Percentiles rank a stretch among this genome's conserved stretches.
These are phyloP conservation scores for Suillus alpinus DNA, from an alignment of 768 basidiomycete genomes.

Conservation along the genomic window DNA sequence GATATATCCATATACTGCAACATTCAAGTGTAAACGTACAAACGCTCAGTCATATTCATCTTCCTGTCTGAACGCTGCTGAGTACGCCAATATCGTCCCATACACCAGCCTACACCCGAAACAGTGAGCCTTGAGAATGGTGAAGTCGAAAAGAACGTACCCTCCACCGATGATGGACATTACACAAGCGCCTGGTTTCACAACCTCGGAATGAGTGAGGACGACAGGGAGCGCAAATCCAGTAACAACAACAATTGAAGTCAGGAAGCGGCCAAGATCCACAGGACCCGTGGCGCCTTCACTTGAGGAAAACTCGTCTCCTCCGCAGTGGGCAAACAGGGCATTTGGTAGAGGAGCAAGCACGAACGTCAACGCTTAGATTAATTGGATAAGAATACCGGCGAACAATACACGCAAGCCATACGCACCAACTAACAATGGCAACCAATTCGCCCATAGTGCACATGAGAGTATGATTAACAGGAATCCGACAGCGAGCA, in stretches of 20 bases:
- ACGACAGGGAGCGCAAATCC: conserved; percentile 93
- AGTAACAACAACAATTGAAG: conserved; percentile 84
- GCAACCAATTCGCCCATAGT: conserved; percentile 94
- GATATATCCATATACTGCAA: conserved; percentile 17
- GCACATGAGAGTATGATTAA: conserved; percentile 97
- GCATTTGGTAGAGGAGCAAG: conserved; percentile 95
- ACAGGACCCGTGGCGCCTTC: conserved; percentile 69
- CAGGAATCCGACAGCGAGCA: conserved; percentile 96
- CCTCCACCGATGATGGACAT: conserved; percentile 97
- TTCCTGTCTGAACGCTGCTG: conserved; percentile 78
- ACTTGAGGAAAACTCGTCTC: conserved; percentile 81
- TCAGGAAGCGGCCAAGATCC: conserved; percentile 94
- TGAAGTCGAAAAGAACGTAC: conserved; percentile 40
- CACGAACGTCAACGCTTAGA: conserved; percentile 85
- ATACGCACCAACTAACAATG: conserved; percentile 86
- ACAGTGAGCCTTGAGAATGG: conserved; percentile 5
- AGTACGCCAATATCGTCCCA: conserved; percentile 86
- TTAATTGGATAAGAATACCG: background rate
- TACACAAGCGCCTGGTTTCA: conserved; percentile 76
- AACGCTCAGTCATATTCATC: conserved; percentile 64
- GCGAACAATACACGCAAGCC: background rate
- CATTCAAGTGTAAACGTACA: background rate
- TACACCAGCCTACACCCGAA: conserved; percentile 64
- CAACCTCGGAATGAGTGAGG: conserved; percentile 88
- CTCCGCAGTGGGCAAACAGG: conserved; percentile 87